A percentile compares a stretch with the other conserved stretches of the same genome.
These are phyloP conservation scores for Paraglomus occultum DNA, from an alignment of 192 early-diverging fungal genomes.

Conservation along the genomic window DNA sequence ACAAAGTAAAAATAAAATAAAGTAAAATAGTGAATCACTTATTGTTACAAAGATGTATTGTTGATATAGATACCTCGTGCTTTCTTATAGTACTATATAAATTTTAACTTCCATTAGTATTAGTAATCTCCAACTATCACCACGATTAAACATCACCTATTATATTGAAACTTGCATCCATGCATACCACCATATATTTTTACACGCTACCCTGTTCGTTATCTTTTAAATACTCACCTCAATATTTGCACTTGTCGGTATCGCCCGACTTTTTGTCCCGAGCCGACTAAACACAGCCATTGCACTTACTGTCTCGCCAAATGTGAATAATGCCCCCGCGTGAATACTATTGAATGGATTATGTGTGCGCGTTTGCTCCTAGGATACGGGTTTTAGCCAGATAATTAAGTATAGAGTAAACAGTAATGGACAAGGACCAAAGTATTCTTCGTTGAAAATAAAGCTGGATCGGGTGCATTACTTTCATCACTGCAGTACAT, in stretches of 20 bases:
- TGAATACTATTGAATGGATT: conserved; percentile 55
- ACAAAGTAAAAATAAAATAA: not conserved
- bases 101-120: not conserved
- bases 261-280: conserved; percentile 50
- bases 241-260: conserved; percentile 46
- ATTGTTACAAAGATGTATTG: too few species aligned
- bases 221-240: conserved; percentile 39
- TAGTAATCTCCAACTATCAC: too few species aligned
- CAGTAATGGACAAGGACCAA: not conserved
- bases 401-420: not conserved
- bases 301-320: conserved; percentile 56
- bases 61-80: conserved; percentile 35
- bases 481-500: conserved; percentile 54
- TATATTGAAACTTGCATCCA: too few species aligned
- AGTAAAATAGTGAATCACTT: not conserved
- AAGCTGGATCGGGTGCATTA: conserved; percentile 19
- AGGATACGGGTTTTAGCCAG: conserved; percentile 3
- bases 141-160: too few species aligned
- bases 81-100: conserved; percentile 41
- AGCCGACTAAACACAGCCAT: conserved; percentile 49
- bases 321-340: conserved; percentile 50
- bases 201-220: not conserved
- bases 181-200: not conserved
- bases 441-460: not conserved
- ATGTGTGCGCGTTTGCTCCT: conserved; percentile 52